Percentiles rank a stretch among this genome's conserved stretches.
These are phyloP conservation scores for Fusarium sp. DNA, from an alignment of 2,329 filamentous ascomycete genomes.

Conservation along the genomic window DNA sequence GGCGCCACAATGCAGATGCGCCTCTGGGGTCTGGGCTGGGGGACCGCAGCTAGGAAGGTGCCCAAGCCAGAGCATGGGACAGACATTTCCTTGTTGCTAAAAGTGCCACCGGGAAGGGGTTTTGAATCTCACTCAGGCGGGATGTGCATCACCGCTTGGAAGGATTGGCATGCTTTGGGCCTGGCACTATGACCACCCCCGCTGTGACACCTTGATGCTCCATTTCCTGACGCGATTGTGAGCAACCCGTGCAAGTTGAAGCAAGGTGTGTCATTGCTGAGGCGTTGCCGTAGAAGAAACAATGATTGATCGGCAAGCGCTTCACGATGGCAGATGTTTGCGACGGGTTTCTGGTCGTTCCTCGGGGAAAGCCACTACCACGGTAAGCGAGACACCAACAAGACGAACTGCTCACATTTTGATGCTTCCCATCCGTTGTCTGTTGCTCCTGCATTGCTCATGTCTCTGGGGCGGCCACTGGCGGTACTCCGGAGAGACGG, in stretches of 20 bases:
- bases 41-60: constrained; percentile 29
- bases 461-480: constrained; percentile 15
- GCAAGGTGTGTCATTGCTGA: not conserved
- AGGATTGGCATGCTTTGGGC: constrained; percentile 41
- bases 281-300: constrained; percentile 41
- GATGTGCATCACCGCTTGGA: constrained; percentile 43
- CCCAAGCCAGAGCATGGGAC: constrained; percentile 36
- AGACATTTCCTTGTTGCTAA: constrained; percentile 44
- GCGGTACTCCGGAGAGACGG: constrained; percentile 11
- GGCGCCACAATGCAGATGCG: constrained; percentile 29
- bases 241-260: not conserved
- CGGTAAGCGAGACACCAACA: constrained; percentile 16
- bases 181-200: constrained; percentile 35
- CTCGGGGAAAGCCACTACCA: not conserved
- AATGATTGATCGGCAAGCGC: constrained; percentile 37
- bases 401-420: constrained; percentile 25
- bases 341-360: constrained; percentile 32
- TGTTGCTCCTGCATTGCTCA: not conserved
- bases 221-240: constrained; percentile 26
- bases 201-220: constrained; percentile 12
- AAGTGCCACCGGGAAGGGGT: constrained; percentile 43
- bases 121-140: constrained; percentile 45
- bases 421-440: constrained; percentile 14
- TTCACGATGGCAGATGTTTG: constrained; percentile 39
- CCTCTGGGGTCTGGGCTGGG: constrained; percentile 26